phyloP scores from a whole-genome alignment of 352 stramenopile species.

The Poterioochromonas sp. region DNA sequence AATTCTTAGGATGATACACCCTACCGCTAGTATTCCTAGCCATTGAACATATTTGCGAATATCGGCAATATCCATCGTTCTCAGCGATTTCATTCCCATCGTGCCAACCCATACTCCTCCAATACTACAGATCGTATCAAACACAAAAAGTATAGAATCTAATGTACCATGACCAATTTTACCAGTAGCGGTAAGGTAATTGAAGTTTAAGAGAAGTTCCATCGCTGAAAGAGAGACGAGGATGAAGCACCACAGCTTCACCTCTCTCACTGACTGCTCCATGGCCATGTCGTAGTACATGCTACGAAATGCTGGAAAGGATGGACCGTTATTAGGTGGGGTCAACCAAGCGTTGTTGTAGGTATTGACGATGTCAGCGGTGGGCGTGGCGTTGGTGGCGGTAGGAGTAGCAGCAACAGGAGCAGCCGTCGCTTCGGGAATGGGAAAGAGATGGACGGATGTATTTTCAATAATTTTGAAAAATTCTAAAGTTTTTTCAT shows the following conservation, averaged over 20 bases:
- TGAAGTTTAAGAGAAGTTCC: neutral
- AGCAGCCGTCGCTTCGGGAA: neutral
- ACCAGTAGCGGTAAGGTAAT: neutral
- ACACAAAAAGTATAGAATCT: neutral
- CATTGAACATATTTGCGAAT: conserved; percentile 1
- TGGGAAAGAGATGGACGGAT: conserved; percentile 1
- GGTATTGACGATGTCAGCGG: neutral
- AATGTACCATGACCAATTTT: conserved; percentile 2
- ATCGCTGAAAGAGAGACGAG: conserved; percentile 2
- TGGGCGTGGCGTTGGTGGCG: neutral
- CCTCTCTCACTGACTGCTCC: neutral
- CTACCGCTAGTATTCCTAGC: neutral
- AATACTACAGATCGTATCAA: neutral
- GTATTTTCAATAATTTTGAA: neutral
- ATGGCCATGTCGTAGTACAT: neutral
- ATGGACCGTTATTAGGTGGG: no score
- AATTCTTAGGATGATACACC: neutral
- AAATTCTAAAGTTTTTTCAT: neutral
- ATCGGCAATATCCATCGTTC: neutral
- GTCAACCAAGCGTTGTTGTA: neutral
- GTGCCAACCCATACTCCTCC: neutral
- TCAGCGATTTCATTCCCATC: neutral
- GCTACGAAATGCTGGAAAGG: neutral
- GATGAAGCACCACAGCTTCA: conserved; percentile 6
- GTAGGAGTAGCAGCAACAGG: neutral